phyloP scores from a whole-genome alignment of 73 alveolate genomes.

The Durusdinium trenchii region DNA sequence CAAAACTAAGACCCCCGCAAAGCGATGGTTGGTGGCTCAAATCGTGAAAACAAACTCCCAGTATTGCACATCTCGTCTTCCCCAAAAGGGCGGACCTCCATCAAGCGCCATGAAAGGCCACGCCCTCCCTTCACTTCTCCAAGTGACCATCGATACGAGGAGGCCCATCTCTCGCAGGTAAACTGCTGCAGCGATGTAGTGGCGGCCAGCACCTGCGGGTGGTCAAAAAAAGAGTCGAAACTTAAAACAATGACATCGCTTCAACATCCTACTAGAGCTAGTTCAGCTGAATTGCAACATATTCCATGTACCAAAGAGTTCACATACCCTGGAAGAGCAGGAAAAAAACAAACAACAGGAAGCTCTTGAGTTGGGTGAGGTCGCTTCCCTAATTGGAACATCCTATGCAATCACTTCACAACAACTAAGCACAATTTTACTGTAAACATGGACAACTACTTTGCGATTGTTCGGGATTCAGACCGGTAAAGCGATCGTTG shows the following conservation, averaged over 20 bases:
- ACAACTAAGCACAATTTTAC: too few relatives aligned
- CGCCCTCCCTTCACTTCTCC: background rate
- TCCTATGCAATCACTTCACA: background rate
- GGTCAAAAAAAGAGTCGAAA: background rate
- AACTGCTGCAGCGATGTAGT: background rate
- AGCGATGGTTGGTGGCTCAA: background rate
- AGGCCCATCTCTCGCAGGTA: slow-evolving; percentile 9
- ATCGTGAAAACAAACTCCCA: background rate
- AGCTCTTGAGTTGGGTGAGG: background rate
- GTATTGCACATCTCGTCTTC: background rate
- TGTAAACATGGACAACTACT: background rate
- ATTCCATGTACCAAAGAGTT: background rate
- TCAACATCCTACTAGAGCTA: background rate
- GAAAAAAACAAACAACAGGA: background rate
- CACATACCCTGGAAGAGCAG: background rate
- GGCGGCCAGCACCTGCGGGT: slow-evolving; percentile 22
- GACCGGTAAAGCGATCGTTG: background rate
- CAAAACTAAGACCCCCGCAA: background rate
- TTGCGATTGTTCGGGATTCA: background rate
- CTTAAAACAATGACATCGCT: background rate
- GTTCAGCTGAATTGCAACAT: too few relatives aligned
- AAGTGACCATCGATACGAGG: background rate
- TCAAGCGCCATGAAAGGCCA: too few relatives aligned
- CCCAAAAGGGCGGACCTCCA: too few relatives aligned
- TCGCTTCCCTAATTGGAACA: background rate